Conservation (phyloP, 225 moss, liverwort and hornwort genomes). For the Antitrichia curtipendula region DNA sequence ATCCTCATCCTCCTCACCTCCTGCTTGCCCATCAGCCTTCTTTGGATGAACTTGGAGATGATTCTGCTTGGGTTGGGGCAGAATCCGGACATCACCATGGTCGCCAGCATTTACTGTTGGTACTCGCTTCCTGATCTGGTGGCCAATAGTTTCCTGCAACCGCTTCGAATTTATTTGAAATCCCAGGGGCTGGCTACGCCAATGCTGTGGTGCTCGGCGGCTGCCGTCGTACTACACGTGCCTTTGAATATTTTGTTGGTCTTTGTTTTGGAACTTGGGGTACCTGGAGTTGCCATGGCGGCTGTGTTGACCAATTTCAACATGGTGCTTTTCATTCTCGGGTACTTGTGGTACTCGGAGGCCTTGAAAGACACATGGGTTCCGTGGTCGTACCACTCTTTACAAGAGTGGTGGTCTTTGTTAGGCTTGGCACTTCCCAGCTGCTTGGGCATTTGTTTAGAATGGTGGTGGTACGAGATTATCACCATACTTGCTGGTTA, state of each 20-base stretch:
- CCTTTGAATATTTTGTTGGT: conserved; percentile 62
- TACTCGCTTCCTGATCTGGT: conserved; percentile 73
- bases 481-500: conserved; percentile 80
- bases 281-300: conserved; percentile 66
- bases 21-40: conserved; percentile 62
- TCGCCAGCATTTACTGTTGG: conserved; percentile 63
- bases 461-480: conserved; percentile 98
- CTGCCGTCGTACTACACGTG: conserved; percentile 49
- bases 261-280: conserved; percentile 58
- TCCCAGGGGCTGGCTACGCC: conserved; percentile 73
- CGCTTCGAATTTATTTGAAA: conserved; percentile 64
- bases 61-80: conserved; percentile 53
- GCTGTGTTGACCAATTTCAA: conserved; percentile 81
- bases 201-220: conserved; percentile 76
- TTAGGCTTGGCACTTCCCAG: conserved; percentile 62
- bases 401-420: conserved; percentile 66
- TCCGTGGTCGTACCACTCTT: conserved; percentile 43
- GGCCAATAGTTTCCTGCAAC: conserved; percentile 71
- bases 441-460: conserved; percentile 74
- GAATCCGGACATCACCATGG: conserved; percentile 49
- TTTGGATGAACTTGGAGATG: conserved; percentile 67
- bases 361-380: conserved; percentile 63
- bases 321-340: conserved; percentile 63
- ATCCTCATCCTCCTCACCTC: conserved; percentile 64
- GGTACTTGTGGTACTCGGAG: conserved; percentile 55